These are phyloP conservation scores for Phytophthora pini DNA, from an alignment of 352 stramenopile genomes.

Conservation along the genomic window DNA sequence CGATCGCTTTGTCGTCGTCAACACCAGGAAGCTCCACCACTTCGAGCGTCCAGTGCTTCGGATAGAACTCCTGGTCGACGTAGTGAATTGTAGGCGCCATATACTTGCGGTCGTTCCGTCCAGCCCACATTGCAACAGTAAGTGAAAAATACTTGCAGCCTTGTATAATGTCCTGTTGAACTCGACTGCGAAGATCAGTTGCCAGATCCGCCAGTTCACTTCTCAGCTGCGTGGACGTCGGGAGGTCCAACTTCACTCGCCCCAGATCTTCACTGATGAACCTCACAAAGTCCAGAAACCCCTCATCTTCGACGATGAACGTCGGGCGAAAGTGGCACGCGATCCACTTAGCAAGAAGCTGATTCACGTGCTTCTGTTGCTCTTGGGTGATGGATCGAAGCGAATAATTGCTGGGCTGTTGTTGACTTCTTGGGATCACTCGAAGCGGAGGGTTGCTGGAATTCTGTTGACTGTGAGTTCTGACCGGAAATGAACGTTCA, in stretches of 20 bases:
- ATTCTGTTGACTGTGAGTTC: too few species aligned
- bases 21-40: conserved; percentile 11
- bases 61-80: conserved; percentile 2
- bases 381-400: too few species aligned
- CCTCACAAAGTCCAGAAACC: conserved; percentile 13
- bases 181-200: too few species aligned
- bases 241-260: conserved; percentile 3
- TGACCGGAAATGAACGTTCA: too few species aligned
- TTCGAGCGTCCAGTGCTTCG: conserved; percentile 15
- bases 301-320: conserved; percentile 13
- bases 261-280: conserved; percentile 9
- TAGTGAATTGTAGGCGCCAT: conserved; percentile 22
- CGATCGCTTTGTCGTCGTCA: conserved; percentile 1
- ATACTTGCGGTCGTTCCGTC: conserved; percentile 10
- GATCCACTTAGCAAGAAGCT: conserved; percentile 17
- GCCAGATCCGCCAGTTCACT: neutral
- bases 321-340: conserved; percentile 11
- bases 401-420: too few species aligned
- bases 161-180: too few species aligned
- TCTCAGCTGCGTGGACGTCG: conserved; percentile 4
- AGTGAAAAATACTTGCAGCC: conserved; percentile 12
- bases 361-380: conserved; percentile 9
- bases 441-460: too few species aligned
- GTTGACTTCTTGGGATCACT: too few species aligned
- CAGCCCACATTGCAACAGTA: conserved; percentile 17